These are phyloP conservation scores for Chrysophaeum taylorii DNA, from an alignment of 352 stramenopile genomes.

Conservation along the genomic window DNA sequence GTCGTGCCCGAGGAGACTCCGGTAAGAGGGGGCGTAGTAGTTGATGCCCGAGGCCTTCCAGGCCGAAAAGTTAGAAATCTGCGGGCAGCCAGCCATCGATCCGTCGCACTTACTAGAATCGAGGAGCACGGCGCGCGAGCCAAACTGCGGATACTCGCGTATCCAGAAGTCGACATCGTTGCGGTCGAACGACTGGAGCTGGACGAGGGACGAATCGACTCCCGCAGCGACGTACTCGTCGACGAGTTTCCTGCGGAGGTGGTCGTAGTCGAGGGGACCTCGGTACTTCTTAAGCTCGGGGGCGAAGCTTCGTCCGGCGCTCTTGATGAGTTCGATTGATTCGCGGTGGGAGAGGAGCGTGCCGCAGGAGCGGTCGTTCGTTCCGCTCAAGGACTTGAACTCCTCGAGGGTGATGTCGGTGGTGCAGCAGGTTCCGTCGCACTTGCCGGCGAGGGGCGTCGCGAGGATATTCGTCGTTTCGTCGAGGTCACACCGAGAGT, in stretches of 20 bases:
- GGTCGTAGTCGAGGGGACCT: conserved; percentile 48
- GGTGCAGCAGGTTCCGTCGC: too few species aligned
- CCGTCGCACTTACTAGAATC: conserved; percentile 25
- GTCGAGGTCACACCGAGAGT: too few species aligned
- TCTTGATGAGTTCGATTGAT: conserved; percentile 43
- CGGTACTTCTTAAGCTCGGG: conserved; percentile 45
- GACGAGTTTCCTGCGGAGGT: conserved; percentile 49
- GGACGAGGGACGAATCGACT: conserved; percentile 37
- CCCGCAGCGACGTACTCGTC: conserved; percentile 48
- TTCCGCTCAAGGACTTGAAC: too few species aligned
- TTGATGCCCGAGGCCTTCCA: too few species aligned
- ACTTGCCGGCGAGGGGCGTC: too few species aligned
- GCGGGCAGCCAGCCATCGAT: too few species aligned
- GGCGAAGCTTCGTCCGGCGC: conserved; percentile 39
- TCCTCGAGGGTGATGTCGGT: too few species aligned
- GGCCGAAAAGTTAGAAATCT: too few species aligned
- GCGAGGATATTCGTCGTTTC: too few species aligned
- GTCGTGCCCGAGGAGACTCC: conserved; percentile 20
- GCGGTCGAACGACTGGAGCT: conserved; percentile 41
- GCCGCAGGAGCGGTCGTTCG: conserved; percentile 35
- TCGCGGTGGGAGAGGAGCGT: conserved; percentile 43
- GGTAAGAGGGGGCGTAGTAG: too few species aligned
- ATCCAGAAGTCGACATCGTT: conserved; percentile 45
- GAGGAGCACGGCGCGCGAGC: conserved; percentile 33
- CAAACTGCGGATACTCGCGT: conserved; percentile 41